A percentile compares a stretch with the other conserved stretches of the same genome.
Evolutionary conservation across 805 yeast species (phyloP).

Genomic region (Candida patagonica): DNA sequence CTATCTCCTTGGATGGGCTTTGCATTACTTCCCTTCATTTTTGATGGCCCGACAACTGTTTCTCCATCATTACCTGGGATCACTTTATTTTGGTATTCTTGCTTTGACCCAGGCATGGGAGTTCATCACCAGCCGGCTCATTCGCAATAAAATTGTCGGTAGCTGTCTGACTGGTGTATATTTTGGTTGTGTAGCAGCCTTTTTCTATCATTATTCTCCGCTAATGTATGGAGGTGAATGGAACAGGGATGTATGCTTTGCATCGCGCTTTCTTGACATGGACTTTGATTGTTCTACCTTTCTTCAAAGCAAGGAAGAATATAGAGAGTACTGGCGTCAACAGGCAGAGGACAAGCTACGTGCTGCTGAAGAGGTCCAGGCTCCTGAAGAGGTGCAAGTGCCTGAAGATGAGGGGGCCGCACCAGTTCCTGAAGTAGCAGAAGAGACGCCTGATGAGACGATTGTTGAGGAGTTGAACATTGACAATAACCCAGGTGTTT

Average conservation of each 20-base stretch:
- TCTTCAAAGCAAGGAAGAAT: conserved; percentile 24
- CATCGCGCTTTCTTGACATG: conserved; percentile 62
- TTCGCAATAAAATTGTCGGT: conserved; percentile 36
- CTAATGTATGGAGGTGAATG: conserved; percentile 71
- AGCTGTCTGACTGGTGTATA: conserved; percentile 40
- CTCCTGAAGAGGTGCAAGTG: background rate
- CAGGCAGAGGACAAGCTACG: background rate
- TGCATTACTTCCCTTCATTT: conserved; percentile 52
- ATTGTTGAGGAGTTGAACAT: conserved; percentile 2
- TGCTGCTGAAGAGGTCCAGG: background rate
- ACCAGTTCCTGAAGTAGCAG: conserved; percentile 6
- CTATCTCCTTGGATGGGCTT: conserved; percentile 45
- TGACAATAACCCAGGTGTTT: too few relatives aligned
- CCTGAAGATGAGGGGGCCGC: conserved; percentile 1
- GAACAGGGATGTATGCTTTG: conserved; percentile 60
- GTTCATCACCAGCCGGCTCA: conserved; percentile 22
- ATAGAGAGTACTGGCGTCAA: conserved; percentile 15
- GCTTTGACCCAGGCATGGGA: conserved; percentile 55
- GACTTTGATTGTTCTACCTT: conserved; percentile 76
- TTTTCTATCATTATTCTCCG: conserved; percentile 58
- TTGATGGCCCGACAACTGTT: conserved; percentile 90
- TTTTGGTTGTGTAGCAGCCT: conserved; percentile 40
- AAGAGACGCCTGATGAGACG: conserved; percentile 5
- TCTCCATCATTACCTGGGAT: conserved; percentile 89
- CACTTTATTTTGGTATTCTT: conserved; percentile 77